These are phyloP conservation scores for Colletotrichum sp. DNA, from an alignment of 2,329 filamentous ascomycete species.

Conservation along the genomic window DNA sequence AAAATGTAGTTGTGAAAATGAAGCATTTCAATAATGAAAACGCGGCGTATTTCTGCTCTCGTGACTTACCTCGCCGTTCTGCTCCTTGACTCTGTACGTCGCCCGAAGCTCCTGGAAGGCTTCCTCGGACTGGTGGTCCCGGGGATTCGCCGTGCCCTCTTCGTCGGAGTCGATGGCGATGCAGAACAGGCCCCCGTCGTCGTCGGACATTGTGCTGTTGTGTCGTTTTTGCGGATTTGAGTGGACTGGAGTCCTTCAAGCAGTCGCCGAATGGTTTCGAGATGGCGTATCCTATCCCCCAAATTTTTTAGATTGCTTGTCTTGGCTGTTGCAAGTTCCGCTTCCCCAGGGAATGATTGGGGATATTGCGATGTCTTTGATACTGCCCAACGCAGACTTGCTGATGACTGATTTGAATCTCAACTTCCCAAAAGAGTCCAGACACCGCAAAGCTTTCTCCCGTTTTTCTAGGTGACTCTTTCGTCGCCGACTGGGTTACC, in stretches of 20 bases:
- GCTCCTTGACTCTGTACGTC: constrained; percentile 52
- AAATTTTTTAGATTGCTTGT: not conserved
- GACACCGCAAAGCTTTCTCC: not conserved
- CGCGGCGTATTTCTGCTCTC: not conserved
- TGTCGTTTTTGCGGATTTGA: not conserved
- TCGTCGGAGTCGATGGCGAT: constrained; percentile 38
- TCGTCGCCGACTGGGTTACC: not conserved
- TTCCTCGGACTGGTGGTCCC: constrained; percentile 53
- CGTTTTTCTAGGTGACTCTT: not conserved
- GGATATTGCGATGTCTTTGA: not conserved
- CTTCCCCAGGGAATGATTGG: not conserved
- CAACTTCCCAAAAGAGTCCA: not conserved
- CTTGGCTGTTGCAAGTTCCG: not conserved
- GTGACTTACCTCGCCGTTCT: constrained; percentile 57
- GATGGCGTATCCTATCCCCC: not conserved
- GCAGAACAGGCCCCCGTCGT: constrained; percentile 35
- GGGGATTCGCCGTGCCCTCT: constrained; percentile 29
- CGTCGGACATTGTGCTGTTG: constrained; percentile 13
- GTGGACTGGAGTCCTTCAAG: not conserved
- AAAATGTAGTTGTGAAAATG: not conserved
- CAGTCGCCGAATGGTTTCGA: not conserved
- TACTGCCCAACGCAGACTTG: not conserved
- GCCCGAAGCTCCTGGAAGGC: constrained; percentile 52
- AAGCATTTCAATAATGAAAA: not conserved
- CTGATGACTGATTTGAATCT: not conserved